Percentiles rank a stretch among this genome's conserved stretches.
Conservation (phyloP, 177 flowering plant species). For the Vitis hybrid region DNA sequence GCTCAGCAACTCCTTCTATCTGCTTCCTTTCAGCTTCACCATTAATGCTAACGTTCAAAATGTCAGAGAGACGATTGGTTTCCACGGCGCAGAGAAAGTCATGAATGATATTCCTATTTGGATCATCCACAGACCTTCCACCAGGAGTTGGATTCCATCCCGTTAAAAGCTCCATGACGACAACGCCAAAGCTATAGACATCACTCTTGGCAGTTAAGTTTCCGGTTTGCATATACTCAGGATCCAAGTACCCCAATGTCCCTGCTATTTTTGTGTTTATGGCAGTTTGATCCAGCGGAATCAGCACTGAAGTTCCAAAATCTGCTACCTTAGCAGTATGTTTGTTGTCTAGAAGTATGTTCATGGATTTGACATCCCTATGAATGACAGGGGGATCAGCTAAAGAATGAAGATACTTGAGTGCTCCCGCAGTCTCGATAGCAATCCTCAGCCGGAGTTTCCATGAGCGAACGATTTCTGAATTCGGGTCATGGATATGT, state of each 20-base stretch:
- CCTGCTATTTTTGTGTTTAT: slow-evolving; percentile 3
- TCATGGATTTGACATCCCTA: slow-evolving; percentile 4
- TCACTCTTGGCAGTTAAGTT: slow-evolving; percentile 5
- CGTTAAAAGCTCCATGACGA: background rate
- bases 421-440: slow-evolving; percentile 4
- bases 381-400: slow-evolving; percentile 5
- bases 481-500: slow-evolving; percentile 5
- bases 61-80: background rate
- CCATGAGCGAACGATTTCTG: background rate
- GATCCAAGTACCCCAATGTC: slow-evolving; percentile 11
- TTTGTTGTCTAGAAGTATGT: slow-evolving; percentile 7
- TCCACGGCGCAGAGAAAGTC: too few relatives aligned
- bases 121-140: too few relatives aligned
- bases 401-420: slow-evolving; percentile 5
- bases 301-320: slow-evolving; percentile 13
- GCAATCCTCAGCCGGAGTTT: slow-evolving; percentile 2
- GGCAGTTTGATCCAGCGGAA: background rate
- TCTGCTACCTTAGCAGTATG: slow-evolving; percentile 4
- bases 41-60: background rate
- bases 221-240: slow-evolving; percentile 5
- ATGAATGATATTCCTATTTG: too few relatives aligned
- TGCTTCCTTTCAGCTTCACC: background rate
- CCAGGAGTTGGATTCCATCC: slow-evolving; percentile 2
- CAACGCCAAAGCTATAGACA: slow-evolving; percentile 10
- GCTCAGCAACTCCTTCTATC: background rate